These are phyloP conservation scores for Trichomonas gallinae DNA, from an alignment of 208 protist species.

Conservation along the genomic window DNA sequence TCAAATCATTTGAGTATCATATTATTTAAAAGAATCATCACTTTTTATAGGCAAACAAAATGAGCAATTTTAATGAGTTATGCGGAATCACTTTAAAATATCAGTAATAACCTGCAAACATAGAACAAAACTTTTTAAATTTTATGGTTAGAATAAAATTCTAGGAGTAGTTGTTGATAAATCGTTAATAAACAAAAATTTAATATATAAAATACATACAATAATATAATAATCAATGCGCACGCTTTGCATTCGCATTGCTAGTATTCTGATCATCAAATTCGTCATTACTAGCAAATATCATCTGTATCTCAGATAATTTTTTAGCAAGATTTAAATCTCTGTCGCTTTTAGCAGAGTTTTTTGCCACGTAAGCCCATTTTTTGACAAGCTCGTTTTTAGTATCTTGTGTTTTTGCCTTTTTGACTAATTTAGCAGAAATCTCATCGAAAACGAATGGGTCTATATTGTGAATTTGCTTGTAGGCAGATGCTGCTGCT, in stretches of 20 bases:
- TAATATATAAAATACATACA: no score
- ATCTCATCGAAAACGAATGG: not conserved
- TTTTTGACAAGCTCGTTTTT: not conserved
- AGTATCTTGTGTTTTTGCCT: not conserved
- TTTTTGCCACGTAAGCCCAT: not conserved
- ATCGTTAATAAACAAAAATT: no score
- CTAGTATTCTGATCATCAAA: not conserved
- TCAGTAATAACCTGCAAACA: no score
- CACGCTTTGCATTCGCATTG: not conserved
- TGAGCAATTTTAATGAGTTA: no score
- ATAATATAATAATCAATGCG: no score
- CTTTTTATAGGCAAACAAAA: no score
- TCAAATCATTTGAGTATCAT: no score
- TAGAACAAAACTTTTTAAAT: no score
- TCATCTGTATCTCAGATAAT: not conserved
- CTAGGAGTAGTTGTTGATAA: no score
- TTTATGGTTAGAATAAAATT: no score
- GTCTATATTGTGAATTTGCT: not conserved
- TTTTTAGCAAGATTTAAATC: not conserved
- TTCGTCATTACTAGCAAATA: not conserved
- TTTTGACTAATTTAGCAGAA: not conserved
- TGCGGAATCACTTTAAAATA: no score
- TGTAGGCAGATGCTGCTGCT: not conserved
- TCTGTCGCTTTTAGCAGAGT: not conserved
- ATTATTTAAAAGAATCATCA: no score